Evolutionary conservation across 129 eudicot species (phyloP), one percentile per base, ranked within the genome.

Genomic region (Tagetes patula): DNA sequence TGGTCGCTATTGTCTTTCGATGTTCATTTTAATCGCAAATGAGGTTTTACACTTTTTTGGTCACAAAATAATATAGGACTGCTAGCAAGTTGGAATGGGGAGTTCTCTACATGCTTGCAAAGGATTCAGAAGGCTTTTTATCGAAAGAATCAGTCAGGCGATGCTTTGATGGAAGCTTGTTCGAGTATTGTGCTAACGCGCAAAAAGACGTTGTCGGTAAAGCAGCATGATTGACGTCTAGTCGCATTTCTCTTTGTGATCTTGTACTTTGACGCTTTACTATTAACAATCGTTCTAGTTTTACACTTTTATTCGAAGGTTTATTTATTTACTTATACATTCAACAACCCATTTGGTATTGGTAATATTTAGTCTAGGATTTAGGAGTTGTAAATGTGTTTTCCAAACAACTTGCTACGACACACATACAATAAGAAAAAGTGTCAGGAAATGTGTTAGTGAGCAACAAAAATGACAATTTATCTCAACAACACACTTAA

Each of bases 81-180:
- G 66, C 90, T 2, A 77, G 83, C 68, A 86, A 86, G 74, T 4
- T 80, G 69, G 90, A 86, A 77, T 86, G 90, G 90, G 82, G 79
- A 77, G 82, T 65, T 31, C 85, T 86, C 9, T 83, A 83, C 31
- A 61, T 83, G 60, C 87, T 86, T 32, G 90, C 90, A 31, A 86
- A 86, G 82, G 90, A 86, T 49, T 66, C 87, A 2, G 90, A 86
- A 70, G 87, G 90, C 2, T 83, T 65, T 72, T 40, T 86, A 64
- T 77, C 87, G 3, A 80, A 86, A 73, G 90, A 86, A 71, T 79
- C 90, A 0, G 85, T 83, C 36, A 83, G 90, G 56, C 81, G 87
- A 3, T 83, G 87, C 61, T 86, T 69, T 34, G 87, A 86, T 73
- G 90, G 90, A 52, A 85, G 90, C 74, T 74, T 85, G 68, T 85